Base-by-base conservation (phyloP, 805 yeast genomes). In the Lipomyces sp. region DNA sequence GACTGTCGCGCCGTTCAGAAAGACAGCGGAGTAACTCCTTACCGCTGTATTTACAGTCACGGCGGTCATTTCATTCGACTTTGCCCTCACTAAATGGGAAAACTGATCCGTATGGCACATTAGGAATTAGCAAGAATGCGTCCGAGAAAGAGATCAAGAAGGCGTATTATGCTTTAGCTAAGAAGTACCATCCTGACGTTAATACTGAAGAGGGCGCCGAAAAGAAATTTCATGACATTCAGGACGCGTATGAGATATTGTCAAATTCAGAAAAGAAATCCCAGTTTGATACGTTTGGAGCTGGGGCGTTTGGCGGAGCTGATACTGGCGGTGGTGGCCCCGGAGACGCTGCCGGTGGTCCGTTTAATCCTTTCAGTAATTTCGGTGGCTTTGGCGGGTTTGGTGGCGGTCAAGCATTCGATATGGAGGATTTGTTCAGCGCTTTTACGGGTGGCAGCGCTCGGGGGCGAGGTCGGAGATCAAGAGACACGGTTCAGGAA, bases 131-230 rank as follows among this genome's bases (percentile, higher is more conserved):
- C 34, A 85, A 84, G 68, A 76, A 76, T 61, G 95, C 99, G 0
- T 83, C 88, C 13, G 80, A 88, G 6, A 84, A 90, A n/a, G 96
- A 92, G 29, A 95, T 95, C 79, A 95, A 95, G 78, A 93, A 93
- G 78, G 94, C 97, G 1, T 95, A 95, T 80, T 92, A 92, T 77
- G 89, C 92, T 75, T 81, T 95, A 70, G 99, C 98, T 15, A 95
- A 95, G 78, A 85, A 94, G 77, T 92, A 82, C 78, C 99, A 95
- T 78, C 99, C 99, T 0, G 99, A 95, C 80, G 90, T 95, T 56
- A 95, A 94, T 78, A 95, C 94, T 78, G 97, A 90, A 70, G 85
- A 86, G 33, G 94, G 85, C 24, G 95, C 98, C 0, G 97, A 94
- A 73, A 86, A 86, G 75, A 87, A 87, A 77, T 95, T 95, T 80